Evolutionary conservation across 2,329 filamentous ascomycete genomes (phyloP).

Genomic region (Colletotrichum sp.): DNA sequence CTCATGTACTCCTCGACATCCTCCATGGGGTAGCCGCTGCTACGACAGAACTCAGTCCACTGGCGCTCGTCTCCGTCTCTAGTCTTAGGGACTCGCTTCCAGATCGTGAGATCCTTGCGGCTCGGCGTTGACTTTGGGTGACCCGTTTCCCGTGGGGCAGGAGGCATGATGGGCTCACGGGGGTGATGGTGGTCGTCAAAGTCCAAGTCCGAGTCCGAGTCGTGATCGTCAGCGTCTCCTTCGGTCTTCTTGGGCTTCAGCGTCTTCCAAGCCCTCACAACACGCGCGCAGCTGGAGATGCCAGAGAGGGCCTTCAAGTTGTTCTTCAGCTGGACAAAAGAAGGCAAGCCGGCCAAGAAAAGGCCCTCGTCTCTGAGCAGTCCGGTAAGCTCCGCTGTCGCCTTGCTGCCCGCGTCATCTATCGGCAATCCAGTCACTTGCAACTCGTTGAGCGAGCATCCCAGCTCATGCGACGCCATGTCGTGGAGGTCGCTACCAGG

Average conservation of each 20-base stretch:
- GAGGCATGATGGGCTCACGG: constrained; percentile 38
- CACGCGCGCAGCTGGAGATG: constrained; percentile 43
- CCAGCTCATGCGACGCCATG: constrained; percentile 58
- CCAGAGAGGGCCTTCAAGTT: constrained; percentile 45
- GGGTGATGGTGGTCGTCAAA: constrained; percentile 31
- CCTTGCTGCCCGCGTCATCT: constrained; percentile 53
- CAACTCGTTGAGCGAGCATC: constrained; percentile 58
- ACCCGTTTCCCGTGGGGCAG: constrained; percentile 45
- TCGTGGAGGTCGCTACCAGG: constrained; percentile 55
- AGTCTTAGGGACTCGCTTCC: constrained; percentile 53
- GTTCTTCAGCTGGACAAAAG: constrained; percentile 46
- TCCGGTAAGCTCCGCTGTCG: constrained; percentile 52
- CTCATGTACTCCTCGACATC: constrained; percentile 34
- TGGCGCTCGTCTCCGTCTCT: constrained; percentile 44
- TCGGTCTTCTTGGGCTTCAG: constrained; percentile 26
- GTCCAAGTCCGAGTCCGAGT: constrained; percentile 28
- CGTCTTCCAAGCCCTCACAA: constrained; percentile 50
- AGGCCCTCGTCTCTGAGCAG: constrained; percentile 60
- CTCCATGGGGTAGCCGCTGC: constrained; percentile 35
- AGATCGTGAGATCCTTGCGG: constrained; percentile 49
- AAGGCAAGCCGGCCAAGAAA: constrained; percentile 49
- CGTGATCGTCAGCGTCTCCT: constrained; percentile 25
- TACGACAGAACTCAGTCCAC: constrained; percentile 55
- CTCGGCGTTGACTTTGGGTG: constrained; percentile 44
- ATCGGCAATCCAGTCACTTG: constrained; percentile 57